A percentile compares a stretch with the other conserved stretches of the same genome.
These are phyloP conservation scores for Globisporangium spinosum DNA, from an alignment of 352 stramenopile genomes.

Conservation along the genomic window DNA sequence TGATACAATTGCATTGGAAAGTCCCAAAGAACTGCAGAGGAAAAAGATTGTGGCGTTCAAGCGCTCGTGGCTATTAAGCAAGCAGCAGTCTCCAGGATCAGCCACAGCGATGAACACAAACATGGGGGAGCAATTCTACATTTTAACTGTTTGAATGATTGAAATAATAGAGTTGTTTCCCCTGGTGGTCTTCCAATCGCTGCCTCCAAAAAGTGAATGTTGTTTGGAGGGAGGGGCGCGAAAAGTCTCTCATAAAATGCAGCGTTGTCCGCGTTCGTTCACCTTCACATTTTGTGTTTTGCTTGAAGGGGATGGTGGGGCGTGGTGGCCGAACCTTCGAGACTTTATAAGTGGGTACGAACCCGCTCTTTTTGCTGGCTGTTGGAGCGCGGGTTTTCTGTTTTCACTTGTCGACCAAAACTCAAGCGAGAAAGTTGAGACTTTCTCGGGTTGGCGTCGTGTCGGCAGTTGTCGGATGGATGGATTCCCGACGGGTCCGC, in stretches of 20 bases:
- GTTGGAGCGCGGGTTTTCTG: neutral
- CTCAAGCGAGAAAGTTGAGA: neutral
- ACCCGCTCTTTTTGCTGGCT: neutral
- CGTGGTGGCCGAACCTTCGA: neutral
- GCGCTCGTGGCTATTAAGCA: neutral
- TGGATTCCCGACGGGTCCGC: neutral
- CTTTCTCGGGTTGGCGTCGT: neutral
- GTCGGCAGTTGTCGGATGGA: neutral
- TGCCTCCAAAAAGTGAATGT: neutral
- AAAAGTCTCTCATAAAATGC: neutral
- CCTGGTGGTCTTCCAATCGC: neutral
- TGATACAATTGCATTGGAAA: neutral
- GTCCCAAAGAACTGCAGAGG: neutral
- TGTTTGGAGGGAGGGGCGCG: neutral
- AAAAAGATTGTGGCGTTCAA: neutral
- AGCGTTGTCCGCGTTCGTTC: neutral
- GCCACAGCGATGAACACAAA: neutral
- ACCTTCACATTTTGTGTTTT: neutral
- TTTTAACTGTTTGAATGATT: too few relatives aligned
- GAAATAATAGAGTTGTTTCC: too few relatives aligned
- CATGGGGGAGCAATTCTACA: neutral
- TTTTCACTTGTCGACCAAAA: neutral
- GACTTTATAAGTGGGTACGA: conserved; percentile 1
- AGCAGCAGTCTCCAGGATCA: neutral
- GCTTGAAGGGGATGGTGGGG: neutral